A percentile compares a stretch with the other conserved stretches of the same genome.
Conservation (phyloP, 139 green algal species). For the Chlorella sp. region DNA sequence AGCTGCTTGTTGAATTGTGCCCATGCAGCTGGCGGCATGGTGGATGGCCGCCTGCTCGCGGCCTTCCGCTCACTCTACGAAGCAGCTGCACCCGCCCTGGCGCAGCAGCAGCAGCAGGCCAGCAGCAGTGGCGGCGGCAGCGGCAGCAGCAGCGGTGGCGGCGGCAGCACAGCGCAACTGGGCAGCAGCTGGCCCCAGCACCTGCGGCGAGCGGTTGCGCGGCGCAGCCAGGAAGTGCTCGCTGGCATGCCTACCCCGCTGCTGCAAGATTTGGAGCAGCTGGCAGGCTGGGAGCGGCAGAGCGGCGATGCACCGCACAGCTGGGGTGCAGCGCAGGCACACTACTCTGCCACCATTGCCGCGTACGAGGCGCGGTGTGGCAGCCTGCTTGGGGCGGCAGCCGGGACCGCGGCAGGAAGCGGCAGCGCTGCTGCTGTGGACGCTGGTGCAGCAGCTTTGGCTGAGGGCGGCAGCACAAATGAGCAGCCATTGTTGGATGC, state of each 20-base stretch:
- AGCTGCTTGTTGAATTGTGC: no score
- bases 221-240: constrained; percentile 19
- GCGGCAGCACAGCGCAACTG: neutral
- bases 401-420: neutral
- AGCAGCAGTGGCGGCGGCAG: constrained; percentile 12
- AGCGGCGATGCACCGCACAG: neutral
- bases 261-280: constrained; percentile 3
- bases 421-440: neutral
- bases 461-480: neutral
- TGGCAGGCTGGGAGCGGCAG: constrained; percentile 15
- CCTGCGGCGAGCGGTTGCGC: neutral
- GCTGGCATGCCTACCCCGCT: constrained; percentile 17
- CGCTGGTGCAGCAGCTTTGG: neutral
- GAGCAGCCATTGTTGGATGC: constrained; percentile 20
- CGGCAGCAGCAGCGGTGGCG: neutral
- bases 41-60: constrained; percentile 26
- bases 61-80: constrained; percentile 7
- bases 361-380: constrained; percentile 3
- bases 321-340: neutral
- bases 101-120: constrained; percentile 37
- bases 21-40: constrained; percentile 10
- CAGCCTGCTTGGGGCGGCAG: neutral
- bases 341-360: neutral
- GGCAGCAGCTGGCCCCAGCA: constrained; percentile 14
- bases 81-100: neutral